Conservation (phyloP, 148 eudicot species). For the Beta vulgaris region DNA sequence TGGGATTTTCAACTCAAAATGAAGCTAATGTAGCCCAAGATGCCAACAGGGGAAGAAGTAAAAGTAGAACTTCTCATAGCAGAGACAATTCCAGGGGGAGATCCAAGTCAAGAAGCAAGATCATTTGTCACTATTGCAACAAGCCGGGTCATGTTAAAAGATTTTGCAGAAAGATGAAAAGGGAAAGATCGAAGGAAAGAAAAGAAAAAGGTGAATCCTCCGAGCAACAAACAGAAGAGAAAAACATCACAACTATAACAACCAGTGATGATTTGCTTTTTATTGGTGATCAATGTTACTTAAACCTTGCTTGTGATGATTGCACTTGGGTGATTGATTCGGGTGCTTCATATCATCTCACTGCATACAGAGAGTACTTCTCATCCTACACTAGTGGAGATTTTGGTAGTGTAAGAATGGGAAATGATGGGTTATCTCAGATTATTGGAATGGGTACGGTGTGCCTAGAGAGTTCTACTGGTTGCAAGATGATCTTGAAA, state of each 20-base stretch:
- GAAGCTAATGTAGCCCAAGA: not conserved
- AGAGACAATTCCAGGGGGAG: conserved; percentile 6
- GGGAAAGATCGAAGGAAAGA: not conserved
- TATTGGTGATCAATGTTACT: not conserved
- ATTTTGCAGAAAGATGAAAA: not conserved
- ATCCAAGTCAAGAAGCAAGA: not conserved
- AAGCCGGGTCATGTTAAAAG: not conserved
- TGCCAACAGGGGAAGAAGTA: not conserved
- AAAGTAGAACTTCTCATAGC: not conserved
- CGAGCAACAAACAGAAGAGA: not conserved
- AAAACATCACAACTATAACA: not conserved
- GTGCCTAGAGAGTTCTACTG: conserved; percentile 1
- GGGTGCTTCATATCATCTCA: conserved; percentile 8
- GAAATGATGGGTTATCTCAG: conserved; percentile 16
- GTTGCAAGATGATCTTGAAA: conserved; percentile 2
- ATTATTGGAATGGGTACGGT: conserved; percentile 1
- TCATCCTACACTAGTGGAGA: conserved; percentile 2
- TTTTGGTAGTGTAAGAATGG: conserved; percentile 18
- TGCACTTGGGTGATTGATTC: conserved; percentile 6
- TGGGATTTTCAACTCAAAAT: not conserved
- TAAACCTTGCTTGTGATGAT: conserved; percentile 9
- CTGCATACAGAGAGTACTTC: conserved; percentile 9
- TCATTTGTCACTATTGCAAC: not conserved
- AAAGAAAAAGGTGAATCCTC: not conserved
- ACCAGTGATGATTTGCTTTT: not conserved